phyloP scores from a whole-genome alignment of 306 rosid species.

The Quercus aquifolioides region DNA sequence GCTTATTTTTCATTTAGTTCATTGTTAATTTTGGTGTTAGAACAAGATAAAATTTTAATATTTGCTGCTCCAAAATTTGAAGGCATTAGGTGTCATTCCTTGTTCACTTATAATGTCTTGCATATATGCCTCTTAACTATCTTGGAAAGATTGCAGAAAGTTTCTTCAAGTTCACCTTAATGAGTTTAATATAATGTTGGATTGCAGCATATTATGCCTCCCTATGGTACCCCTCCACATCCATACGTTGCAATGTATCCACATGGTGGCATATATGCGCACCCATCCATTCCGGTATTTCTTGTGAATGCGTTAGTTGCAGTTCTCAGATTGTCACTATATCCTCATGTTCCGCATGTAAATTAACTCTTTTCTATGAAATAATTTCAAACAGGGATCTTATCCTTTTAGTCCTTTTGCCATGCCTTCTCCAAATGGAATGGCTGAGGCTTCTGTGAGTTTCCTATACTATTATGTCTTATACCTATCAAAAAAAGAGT shows the following conservation, averaged over 20 bases:
- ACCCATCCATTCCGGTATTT: conserved; percentile 92
- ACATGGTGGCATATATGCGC: conserved; percentile 97
- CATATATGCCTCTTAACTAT: background rate
- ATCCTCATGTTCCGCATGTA: conserved; percentile 18
- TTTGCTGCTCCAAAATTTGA: background rate
- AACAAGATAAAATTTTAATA: background rate
- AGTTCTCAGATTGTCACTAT: conserved; percentile 19
- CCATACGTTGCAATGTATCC: conserved; percentile 99
- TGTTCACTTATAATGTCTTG: background rate
- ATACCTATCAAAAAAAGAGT: conserved; percentile 21
- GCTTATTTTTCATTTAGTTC: background rate
- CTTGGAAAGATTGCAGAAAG: background rate
- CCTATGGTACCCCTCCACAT: conserved; percentile 95
- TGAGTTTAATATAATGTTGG: conserved; percentile 2
- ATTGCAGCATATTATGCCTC: conserved; percentile 97
- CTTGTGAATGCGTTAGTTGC: conserved; percentile 23
- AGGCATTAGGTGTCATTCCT: background rate
- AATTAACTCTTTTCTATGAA: conserved; percentile 16
- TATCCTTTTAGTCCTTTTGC: conserved; percentile 97
- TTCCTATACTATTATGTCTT: conserved; percentile 12
- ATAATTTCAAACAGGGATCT: conserved; percentile 63
- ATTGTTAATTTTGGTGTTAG: background rate
- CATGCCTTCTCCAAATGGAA: conserved; percentile 89
- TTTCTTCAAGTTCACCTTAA: background rate
- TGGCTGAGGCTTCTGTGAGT: conserved; percentile 90